Evolutionary conservation across 768 basidiomycete species (phyloP).

Genomic region (Auriscalpium microsporum): DNA sequence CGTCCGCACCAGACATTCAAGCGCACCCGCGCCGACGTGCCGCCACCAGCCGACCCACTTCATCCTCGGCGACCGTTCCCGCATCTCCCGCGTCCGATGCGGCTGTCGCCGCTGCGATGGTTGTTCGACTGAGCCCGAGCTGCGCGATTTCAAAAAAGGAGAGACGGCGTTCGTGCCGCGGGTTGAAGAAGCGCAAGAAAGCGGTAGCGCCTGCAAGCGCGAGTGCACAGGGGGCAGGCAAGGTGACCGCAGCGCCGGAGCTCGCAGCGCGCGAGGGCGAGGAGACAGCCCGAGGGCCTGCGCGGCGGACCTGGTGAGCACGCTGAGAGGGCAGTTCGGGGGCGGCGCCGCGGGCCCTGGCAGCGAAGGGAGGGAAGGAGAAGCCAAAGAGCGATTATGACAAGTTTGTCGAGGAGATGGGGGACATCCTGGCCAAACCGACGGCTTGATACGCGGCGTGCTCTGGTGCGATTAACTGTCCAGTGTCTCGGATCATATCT

Average conservation of each 20-base stretch:
- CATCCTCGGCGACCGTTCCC: slow-evolving; percentile 22
- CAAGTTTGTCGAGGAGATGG: slow-evolving; percentile 71
- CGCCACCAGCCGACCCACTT: slow-evolving; percentile 16
- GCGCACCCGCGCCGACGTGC: slow-evolving; percentile 47
- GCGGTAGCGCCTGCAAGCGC: slow-evolving; percentile 25
- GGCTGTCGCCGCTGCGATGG: slow-evolving; percentile 48
- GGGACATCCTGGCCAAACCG: slow-evolving; percentile 41
- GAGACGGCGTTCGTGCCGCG: slow-evolving; percentile 87
- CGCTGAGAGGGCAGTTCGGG: slow-evolving; percentile 55
- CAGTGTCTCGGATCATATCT: no score
- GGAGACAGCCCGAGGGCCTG: slow-evolving; percentile 23
- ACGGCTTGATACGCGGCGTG: no score
- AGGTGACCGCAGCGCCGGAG: slow-evolving; percentile 18
- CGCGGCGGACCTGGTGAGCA: slow-evolving; percentile 57
- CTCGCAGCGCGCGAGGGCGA: slow-evolving; percentile 26
- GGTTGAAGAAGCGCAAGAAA: slow-evolving; percentile 70
- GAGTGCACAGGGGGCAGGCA: neutral
- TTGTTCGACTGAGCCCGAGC: slow-evolving; percentile 81
- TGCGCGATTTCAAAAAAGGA: slow-evolving; percentile 94
- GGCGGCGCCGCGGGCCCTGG: slow-evolving; percentile 11
- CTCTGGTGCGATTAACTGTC: no score
- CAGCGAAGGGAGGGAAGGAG: slow-evolving; percentile 17
- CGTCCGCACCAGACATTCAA: slow-evolving; percentile 71
- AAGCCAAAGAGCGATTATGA: slow-evolving; percentile 58
- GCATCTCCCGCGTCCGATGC: slow-evolving; percentile 27